These are phyloP conservation scores for Eucalyptus pauciflora DNA, from an alignment of 345 rosid genomes.

Conservation along the genomic window DNA sequence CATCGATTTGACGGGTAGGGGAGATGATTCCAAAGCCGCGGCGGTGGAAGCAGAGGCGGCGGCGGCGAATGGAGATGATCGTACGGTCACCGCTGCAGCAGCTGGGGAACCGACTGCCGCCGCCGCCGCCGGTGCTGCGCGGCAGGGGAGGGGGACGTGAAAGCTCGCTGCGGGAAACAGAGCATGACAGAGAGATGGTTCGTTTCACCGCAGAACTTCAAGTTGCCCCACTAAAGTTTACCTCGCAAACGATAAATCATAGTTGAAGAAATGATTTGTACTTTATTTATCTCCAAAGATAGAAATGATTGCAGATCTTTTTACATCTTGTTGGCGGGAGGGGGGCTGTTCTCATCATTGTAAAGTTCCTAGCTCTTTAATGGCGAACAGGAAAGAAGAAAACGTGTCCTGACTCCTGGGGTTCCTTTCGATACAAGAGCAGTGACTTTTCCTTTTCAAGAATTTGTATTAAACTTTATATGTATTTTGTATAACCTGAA, in stretches of 20 bases:
- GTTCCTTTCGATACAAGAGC: neutral
- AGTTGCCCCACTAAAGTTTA: neutral
- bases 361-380: neutral
- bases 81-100: neutral
- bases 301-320: neutral
- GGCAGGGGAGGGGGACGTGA: neutral
- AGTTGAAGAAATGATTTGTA: neutral
- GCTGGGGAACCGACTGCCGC: neutral
- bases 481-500: neutral
- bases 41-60: neutral
- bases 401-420: neutral
- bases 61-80: neutral
- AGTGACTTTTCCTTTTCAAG: neutral
- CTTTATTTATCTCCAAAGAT: neutral
- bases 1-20: neutral
- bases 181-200: neutral
- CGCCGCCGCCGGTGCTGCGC: neutral
- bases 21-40: neutral
- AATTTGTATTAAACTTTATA: neutral
- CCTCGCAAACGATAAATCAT: neutral
- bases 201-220: neutral
- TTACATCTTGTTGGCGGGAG: neutral
- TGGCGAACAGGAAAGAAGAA: neutral
- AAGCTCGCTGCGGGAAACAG: neutral
- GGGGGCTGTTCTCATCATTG: neutral